Evolutionary conservation across 495 filamentous ascomycete species (phyloP), one percentile per base, ranked within the genome.

Genomic region (Tuber aestivum): DNA sequence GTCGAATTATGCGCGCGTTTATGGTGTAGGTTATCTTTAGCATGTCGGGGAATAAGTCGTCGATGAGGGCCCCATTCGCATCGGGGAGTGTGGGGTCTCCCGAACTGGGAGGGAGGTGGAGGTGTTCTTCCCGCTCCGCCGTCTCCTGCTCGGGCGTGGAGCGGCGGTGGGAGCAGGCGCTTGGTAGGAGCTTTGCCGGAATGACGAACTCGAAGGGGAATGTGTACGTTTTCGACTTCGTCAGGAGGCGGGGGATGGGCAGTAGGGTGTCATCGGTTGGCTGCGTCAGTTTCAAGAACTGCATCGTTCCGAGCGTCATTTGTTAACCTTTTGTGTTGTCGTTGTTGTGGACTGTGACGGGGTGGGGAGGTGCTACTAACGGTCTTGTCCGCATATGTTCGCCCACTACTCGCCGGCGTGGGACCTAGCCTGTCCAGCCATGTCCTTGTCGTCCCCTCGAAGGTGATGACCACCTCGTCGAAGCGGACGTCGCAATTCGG

Each of bases 181-280:
- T 86, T 7, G 88, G 88, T 12, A 91, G 85, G 61, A 97, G 87
- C 18, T 89, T 89, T 41, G 89, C 87, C 1, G 96, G 95, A 20
- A 98, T 89, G 50, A 93, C 91, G 81, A 99, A 99, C 76, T 89
- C 90, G 85, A 97, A 99, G 2, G 93, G 92, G 72, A 97, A 90
- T 21, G 83, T 89, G 83, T 94, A 93, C 40, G 85, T 88, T 71
- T 85, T 85, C 5, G 90, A 92, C 3, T 89, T 86, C 83, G 92
- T 89, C 20, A 94, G 84, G 35, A 94, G 85, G 12, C 92, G 86
- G 27, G 92, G 89, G 20, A 88, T 86, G 0, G 94, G 94, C 78
- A 94, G 93, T 3, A 86, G 84, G 3, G 88, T 84, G 18, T 91
- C 87, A 48, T 89, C 85, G 21, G 95, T 89, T 7, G 96, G 95